A percentile compares a stretch with the other conserved stretches of the same genome.
Conservation (phyloP, 768 basidiomycete genomes). For the Phlegmacium glaucopus region DNA sequence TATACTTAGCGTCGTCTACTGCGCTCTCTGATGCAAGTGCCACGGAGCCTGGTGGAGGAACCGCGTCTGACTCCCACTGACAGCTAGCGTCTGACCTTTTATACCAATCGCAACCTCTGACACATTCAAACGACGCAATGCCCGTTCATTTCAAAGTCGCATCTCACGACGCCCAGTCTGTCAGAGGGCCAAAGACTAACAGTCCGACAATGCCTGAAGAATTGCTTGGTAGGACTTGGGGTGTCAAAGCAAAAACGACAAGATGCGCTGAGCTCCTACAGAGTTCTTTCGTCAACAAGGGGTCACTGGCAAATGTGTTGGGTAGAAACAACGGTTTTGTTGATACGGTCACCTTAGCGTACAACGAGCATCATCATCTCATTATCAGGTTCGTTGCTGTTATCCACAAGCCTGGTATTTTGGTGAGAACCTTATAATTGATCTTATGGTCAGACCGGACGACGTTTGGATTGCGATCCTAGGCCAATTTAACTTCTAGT, state of each 20-base stretch:
- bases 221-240: slow-evolving; percentile 1
- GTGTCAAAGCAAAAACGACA: neutral
- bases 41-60: too few relatives aligned
- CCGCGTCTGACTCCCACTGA: too few relatives aligned
- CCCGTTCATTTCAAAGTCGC: slow-evolving; percentile 4
- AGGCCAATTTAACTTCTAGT: slow-evolving; percentile 29
- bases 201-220: neutral
- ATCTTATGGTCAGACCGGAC: slow-evolving; percentile 7
- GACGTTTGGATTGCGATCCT: slow-evolving; percentile 37
- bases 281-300: neutral
- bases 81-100: too few relatives aligned
- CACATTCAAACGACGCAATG: too few relatives aligned
- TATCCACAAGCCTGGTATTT: too few relatives aligned
- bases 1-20: too few relatives aligned
- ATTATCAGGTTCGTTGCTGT: slow-evolving; percentile 2
- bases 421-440: too few relatives aligned
- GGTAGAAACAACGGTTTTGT: slow-evolving; percentile 10
- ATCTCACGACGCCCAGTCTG: neutral
- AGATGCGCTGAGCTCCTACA: slow-evolving; percentile 2
- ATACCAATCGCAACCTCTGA: too few relatives aligned
- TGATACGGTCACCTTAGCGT: slow-evolving; percentile 10
- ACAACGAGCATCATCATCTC: slow-evolving; percentile 13
- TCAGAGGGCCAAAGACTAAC: neutral
- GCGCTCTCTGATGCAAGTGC: too few relatives aligned
- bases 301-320: neutral